A percentile compares a stretch with the other conserved stretches of the same genome.
These are phyloP conservation scores for Borovskyia barvae DNA, from an alignment of 208 protist genomes.

Conservation along the genomic window DNA sequence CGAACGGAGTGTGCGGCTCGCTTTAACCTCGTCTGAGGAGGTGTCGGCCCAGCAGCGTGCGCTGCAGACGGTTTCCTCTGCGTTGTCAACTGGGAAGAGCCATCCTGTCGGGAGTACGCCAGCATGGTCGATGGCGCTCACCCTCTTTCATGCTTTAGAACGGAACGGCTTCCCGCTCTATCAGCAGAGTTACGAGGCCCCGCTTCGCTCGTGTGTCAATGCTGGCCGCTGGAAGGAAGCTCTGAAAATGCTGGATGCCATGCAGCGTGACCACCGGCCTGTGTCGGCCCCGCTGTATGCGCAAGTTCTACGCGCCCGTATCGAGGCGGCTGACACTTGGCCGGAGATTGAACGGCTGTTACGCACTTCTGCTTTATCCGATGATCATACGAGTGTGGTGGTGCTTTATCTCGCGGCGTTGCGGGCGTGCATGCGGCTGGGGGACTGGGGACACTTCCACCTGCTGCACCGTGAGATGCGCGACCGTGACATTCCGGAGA, in stretches of 20 bases:
- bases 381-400: slow-evolving; percentile 21
- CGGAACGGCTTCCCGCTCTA: slow-evolving; percentile 62
- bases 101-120: background rate
- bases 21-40: slow-evolving; percentile 49
- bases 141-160: slow-evolving; percentile 54
- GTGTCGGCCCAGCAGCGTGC: slow-evolving; percentile 31
- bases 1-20: slow-evolving; percentile 63
- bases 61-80: background rate
- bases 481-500: slow-evolving; percentile 50
- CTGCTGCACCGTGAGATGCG: slow-evolving; percentile 59
- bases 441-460: slow-evolving; percentile 64
- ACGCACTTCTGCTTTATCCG: slow-evolving; percentile 23
- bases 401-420: slow-evolving; percentile 56
- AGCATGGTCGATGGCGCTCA: slow-evolving; percentile 46
- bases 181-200: slow-evolving; percentile 74
- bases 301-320: slow-evolving; percentile 33
- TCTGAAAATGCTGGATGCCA: slow-evolving; percentile 36
- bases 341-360: slow-evolving; percentile 40
- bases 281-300: slow-evolving; percentile 53
- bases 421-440: slow-evolving; percentile 51
- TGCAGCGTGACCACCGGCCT: slow-evolving; percentile 54
- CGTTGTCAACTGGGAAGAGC: background rate
- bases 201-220: slow-evolving; percentile 59
- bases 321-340: slow-evolving; percentile 33
- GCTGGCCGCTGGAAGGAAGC: slow-evolving; percentile 56